Evolutionary conservation across 1,284 basidiomycete genomes (phyloP).

Genomic region (Leccinum pachyderme): DNA sequence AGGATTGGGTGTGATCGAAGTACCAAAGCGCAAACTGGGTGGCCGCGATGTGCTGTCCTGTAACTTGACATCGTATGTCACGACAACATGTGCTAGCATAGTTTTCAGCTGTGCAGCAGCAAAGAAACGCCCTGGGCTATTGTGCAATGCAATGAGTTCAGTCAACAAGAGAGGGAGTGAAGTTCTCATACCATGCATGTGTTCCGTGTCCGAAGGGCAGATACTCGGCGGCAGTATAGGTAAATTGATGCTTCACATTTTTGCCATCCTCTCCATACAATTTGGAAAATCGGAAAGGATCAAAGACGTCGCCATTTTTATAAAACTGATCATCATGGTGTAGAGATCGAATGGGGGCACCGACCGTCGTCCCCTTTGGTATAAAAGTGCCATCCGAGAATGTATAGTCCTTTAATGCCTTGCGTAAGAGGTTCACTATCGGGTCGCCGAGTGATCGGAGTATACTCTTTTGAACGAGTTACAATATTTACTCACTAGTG

Average conservation of each 20-base stretch:
- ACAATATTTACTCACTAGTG: conserved; percentile 20
- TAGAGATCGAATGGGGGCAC: conserved; percentile 18
- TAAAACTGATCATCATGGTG: conserved; percentile 32
- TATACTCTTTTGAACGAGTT: not conserved
- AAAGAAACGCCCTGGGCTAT: conserved; percentile 17
- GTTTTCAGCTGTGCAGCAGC: conserved; percentile 5
- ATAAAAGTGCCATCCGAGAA: conserved; percentile 44
- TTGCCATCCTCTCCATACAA: conserved; percentile 14
- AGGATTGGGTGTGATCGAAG: not conserved
- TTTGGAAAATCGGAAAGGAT: conserved; percentile 35
- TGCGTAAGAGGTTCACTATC: conserved; percentile 28
- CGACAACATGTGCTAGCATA: conserved; percentile 12
- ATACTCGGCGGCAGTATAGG: conserved; percentile 12
- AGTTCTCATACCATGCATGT: conserved; percentile 16
- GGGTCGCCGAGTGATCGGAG: not conserved
- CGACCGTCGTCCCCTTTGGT: conserved; percentile 36
- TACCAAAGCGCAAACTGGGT: not conserved
- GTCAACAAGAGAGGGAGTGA: not conserved
- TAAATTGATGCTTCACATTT: conserved; percentile 19
- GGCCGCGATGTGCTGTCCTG: conserved; percentile 25
- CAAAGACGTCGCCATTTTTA: conserved; percentile 27
- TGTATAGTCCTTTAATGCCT: conserved; percentile 25
- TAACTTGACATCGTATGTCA: conserved; percentile 16
- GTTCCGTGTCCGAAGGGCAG: conserved; percentile 21
- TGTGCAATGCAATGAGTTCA: not conserved